Evolutionary conservation across 1,284 basidiomycete genomes (phyloP), one percentile per base, ranked within the genome.

Genomic region (Chalciporus sp.): DNA sequence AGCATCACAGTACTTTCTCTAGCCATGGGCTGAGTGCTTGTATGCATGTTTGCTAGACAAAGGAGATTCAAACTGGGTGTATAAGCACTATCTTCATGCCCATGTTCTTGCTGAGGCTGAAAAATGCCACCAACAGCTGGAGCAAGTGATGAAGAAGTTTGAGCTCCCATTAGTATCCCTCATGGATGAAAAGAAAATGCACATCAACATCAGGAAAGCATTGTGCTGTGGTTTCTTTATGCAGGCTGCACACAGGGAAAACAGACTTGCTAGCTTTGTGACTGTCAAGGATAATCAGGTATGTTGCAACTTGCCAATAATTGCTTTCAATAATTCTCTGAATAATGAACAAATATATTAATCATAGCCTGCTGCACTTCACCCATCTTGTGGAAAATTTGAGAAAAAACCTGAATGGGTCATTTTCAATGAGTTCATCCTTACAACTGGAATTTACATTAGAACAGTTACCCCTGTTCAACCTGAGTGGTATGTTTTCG

Each of bases 191-290:
- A 84, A 84, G 69, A 90, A 88, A 66, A 85, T 93, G 67, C 92
- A 86, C 74, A 67, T 76, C 55, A 90, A 91, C 64, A 88, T 99
- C 56, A 85, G 93, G 26, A 88, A 90, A 72, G 88, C 91, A 2
- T 79, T 99, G 42, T 89, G 93, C 0, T 92, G 90, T 66, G 96
- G 95, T 0, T 99, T 94, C 81, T 99, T 99, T 76, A 98, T 98
- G 96, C 96, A 98, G 70, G 87, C 96, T 8, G 96, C 95, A 7
- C 94, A 98, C 73, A 94, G 92, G 71, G 92, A 95, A 67, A 93
- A 92, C n/a, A 91, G 93, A 65, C 94, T 93, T 76, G 85, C 85
- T 3, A 82, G 77, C 53, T 95, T 95, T 70, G 67, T 87, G 59
- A 98, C 94, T 0, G 86, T 96, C 59, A 98, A 98, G 75, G 95